These are phyloP conservation scores for Claviceps sp. DNA, from an alignment of 2,329 filamentous ascomycete species.

Conservation along the genomic window DNA sequence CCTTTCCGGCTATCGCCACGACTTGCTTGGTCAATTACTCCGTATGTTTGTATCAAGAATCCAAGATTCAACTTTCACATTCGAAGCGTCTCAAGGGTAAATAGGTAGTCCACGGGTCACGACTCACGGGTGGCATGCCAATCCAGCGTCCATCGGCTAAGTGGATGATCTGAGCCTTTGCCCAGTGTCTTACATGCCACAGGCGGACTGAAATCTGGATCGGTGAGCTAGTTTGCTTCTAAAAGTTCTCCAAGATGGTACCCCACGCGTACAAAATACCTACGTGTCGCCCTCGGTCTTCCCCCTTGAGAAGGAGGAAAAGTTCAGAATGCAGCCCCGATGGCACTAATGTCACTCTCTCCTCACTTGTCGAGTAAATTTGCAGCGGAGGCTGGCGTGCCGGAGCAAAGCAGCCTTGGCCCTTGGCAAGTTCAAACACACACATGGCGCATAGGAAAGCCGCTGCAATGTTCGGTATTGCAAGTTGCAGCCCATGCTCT, in stretches of 20 bases:
- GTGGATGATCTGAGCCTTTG: constrained; percentile 2
- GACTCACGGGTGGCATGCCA: not conserved
- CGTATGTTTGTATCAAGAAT: too few relatives aligned
- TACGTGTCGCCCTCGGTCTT: not conserved
- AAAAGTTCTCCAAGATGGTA: not conserved
- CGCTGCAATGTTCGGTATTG: not conserved
- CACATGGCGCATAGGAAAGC: not conserved
- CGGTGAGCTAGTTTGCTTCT: not conserved
- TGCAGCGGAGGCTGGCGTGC: not conserved
- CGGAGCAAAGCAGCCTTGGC: not conserved
- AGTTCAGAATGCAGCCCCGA: not conserved
- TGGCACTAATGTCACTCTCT: not conserved
- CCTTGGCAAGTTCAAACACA: not conserved
- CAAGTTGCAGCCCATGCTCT: not conserved
- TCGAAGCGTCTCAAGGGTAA: not conserved
- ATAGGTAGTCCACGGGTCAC: too few relatives aligned
- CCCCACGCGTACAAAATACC: not conserved
- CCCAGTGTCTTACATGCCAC: constrained; percentile 6
- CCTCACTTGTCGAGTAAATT: not conserved
- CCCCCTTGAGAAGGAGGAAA: not conserved
- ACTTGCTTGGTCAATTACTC: not conserved
- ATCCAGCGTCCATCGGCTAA: not conserved
- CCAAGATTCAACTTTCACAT: not conserved
- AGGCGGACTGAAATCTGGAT: not conserved
- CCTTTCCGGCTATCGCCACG: not conserved